A percentile compares a stretch with the other conserved stretches of the same genome.
phyloP scores from a whole-genome alignment of 192 early-diverging fungal species.

The Coemansia sp. region DNA sequence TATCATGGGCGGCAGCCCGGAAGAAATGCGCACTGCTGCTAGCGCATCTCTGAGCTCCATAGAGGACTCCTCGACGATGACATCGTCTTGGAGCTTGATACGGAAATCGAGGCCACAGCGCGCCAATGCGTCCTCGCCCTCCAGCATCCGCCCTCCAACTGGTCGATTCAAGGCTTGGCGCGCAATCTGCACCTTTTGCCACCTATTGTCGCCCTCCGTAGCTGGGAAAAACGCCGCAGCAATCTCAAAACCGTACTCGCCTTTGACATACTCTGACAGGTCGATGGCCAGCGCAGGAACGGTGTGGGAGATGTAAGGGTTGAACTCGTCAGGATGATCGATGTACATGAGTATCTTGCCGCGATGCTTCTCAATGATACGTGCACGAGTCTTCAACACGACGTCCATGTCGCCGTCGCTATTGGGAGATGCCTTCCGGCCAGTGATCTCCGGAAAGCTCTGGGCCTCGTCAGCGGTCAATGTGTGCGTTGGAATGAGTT shows the following conservation, averaged over 20 bases:
- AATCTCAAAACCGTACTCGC: constrained; percentile 51
- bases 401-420: neutral
- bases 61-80: constrained; percentile 12
- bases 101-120: constrained; percentile 49
- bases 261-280: constrained; percentile 33
- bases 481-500: constrained; percentile 14
- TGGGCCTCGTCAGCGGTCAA: constrained; percentile 23
- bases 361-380: constrained; percentile 20
- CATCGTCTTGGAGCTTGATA: constrained; percentile 39
- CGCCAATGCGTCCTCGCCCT: constrained; percentile 28
- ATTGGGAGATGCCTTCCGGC: neutral
- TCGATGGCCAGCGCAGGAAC: constrained; percentile 33
- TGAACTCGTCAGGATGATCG: constrained; percentile 10
- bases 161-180: constrained; percentile 35
- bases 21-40: neutral
- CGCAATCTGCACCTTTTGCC: constrained; percentile 55
- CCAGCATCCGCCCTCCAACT: constrained; percentile 24
- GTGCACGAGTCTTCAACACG: constrained; percentile 10
- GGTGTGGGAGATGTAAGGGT: constrained; percentile 26
- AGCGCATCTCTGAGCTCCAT: constrained; percentile 12
- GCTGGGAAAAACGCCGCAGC: constrained; percentile 23
- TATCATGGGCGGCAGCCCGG: constrained; percentile 10
- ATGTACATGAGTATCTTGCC: constrained; percentile 35
- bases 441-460: constrained; percentile 26
- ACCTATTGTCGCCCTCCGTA: constrained; percentile 17